A percentile compares a stretch with the other conserved stretches of the same genome.
Conservation (phyloP, 2,329 filamentous ascomycete genomes). For the Colletotrichum plurivorum region DNA sequence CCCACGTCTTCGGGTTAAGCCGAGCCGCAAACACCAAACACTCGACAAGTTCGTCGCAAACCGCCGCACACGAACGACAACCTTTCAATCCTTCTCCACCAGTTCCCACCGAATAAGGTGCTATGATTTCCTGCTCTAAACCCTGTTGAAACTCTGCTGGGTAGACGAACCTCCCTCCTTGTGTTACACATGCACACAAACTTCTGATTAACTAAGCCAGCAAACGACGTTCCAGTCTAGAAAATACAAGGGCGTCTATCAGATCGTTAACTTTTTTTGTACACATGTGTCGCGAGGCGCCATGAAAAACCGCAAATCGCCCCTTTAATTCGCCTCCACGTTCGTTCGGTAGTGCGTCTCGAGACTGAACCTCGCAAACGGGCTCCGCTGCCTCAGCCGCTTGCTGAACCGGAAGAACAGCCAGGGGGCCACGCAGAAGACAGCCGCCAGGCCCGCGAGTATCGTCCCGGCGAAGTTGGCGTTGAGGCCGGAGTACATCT, state of each 20-base stretch:
- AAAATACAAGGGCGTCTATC: not conserved
- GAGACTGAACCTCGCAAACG: conserved; percentile 45
- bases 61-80: not conserved
- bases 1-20: not conserved
- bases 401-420: conserved; percentile 44
- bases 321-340: conserved; percentile 33
- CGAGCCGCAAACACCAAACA: conserved; percentile 6
- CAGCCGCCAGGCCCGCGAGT: conserved; percentile 41
- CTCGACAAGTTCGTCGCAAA: conserved; percentile 25
- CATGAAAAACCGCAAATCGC: not conserved
- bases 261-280: not conserved
- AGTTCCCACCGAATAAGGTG: conserved; percentile 40
- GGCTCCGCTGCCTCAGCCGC: conserved; percentile 43
- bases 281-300: not conserved
- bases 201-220: conserved; percentile 16
- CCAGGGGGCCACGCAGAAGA: conserved; percentile 43
- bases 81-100: conserved; percentile 23
- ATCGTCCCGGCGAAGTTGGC: conserved; percentile 45
- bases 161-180: conserved; percentile 15
- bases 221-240: not conserved
- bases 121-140: conserved; percentile 23
- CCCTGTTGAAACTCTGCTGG: conserved; percentile 32
- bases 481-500: conserved; percentile 43
- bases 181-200: not conserved
- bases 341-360: conserved; percentile 41